These are phyloP conservation scores for Scheffersomyces illinoinensis DNA, from an alignment of 1,139 yeast species.

Conservation along the genomic window DNA sequence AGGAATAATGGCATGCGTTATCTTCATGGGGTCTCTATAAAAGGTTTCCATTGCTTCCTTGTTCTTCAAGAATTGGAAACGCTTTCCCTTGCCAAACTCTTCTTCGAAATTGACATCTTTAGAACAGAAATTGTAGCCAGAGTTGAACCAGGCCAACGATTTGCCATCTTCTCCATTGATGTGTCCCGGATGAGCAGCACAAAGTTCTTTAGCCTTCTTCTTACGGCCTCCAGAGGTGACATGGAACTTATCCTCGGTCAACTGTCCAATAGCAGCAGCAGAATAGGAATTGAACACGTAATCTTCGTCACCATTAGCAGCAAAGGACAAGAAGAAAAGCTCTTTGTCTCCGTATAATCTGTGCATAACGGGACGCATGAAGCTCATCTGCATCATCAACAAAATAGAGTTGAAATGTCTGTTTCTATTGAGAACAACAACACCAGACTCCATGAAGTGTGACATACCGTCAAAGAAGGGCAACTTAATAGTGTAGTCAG, in stretches of 20 bases:
- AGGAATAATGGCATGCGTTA: conserved; percentile 31
- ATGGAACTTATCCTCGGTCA: conserved; percentile 5
- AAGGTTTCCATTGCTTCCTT: conserved; percentile 19
- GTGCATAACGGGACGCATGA: conserved; percentile 22
- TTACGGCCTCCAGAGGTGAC: conserved; percentile 6
- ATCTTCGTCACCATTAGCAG: conserved; percentile 34
- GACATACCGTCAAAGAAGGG: conserved; percentile 31
- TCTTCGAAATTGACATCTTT: conserved; percentile 27
- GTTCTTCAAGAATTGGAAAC: conserved; percentile 20
- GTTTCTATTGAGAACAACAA: conserved; percentile 23
- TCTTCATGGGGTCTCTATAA: conserved; percentile 23
- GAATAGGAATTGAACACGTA: conserved; percentile 26
- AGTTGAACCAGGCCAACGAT: conserved; percentile 34
- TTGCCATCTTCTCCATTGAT: conserved; percentile 30
- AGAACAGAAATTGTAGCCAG: conserved; percentile 35
- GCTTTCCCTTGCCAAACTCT: conserved; percentile 20
- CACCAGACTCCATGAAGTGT: conserved; percentile 36
- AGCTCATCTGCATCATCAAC: conserved; percentile 30
- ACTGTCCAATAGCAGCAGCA: conserved; percentile 32
- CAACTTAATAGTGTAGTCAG: conserved; percentile 20
- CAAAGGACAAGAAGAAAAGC: conserved; percentile 36
- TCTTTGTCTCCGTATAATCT: conserved; percentile 38
- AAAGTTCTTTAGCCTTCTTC: conserved; percentile 27
- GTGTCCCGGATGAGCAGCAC: conserved; percentile 50
- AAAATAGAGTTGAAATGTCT: conserved; percentile 30